Percentiles rank a stretch among this genome's conserved stretches.
Evolutionary conservation across 2,329 filamentous ascomycete genomes (phyloP).

Genomic region (Cladosporium sp.): DNA sequence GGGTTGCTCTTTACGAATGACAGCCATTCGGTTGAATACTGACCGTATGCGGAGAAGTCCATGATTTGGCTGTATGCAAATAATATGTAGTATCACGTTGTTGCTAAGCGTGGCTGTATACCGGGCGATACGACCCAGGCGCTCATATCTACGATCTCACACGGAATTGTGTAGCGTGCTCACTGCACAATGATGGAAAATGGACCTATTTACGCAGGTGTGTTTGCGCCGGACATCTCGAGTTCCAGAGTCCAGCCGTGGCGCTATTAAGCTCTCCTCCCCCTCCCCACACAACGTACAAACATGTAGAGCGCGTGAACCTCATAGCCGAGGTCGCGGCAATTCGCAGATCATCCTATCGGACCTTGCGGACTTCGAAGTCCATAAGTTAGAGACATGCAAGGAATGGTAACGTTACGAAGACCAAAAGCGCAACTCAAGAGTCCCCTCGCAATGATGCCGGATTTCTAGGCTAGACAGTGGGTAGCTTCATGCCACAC

Average conservation of each 20-base stretch:
- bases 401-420: neutral
- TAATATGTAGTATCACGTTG: neutral
- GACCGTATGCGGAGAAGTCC: neutral
- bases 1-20: neutral
- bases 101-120: neutral
- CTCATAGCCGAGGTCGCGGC: too few species aligned
- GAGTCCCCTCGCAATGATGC: neutral
- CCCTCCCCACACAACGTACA: too few species aligned
- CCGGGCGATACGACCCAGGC: neutral
- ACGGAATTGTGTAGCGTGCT: too few species aligned
- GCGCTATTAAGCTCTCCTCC: too few species aligned
- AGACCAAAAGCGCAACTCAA: too few species aligned
- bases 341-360: too few species aligned
- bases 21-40: neutral
- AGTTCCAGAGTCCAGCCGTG: too few species aligned
- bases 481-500: too few species aligned
- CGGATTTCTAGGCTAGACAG: neutral
- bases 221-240: too few species aligned
- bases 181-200: too few species aligned
- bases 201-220: too few species aligned
- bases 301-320: too few species aligned
- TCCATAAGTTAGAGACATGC: neutral
- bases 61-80: neutral
- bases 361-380: neutral
- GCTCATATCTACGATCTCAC: neutral